phyloP scores from a whole-genome alignment of 2,329 filamentous ascomycete genomes.

The Mycosphaerella sp. region DNA sequence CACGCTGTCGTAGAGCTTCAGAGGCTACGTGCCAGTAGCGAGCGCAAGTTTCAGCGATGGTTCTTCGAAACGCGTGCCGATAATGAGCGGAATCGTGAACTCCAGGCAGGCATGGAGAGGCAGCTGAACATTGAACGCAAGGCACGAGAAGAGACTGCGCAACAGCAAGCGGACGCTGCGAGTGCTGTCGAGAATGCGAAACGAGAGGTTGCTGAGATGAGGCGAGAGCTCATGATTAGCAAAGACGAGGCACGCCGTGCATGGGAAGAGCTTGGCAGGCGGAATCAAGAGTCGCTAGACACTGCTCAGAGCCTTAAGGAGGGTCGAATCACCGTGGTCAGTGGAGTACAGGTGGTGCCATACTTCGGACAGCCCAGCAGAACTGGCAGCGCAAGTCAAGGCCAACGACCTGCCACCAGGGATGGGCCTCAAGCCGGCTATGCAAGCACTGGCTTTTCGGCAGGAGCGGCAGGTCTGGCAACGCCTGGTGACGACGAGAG shows the following conservation, averaged over 20 bases:
- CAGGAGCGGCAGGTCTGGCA: conserved; percentile 24
- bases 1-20: conserved; percentile 96
- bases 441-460: conserved; percentile 20
- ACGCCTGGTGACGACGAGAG: conserved; percentile 36
- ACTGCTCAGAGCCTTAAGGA: conserved; percentile 77
- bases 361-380: conserved; percentile 29
- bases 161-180: conserved; percentile 27
- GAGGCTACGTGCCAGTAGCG: conserved; percentile 84
- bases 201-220: conserved; percentile 68
- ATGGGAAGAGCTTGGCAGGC: conserved; percentile 92
- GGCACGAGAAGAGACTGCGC: conserved; percentile 59
- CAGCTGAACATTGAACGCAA: conserved; percentile 69
- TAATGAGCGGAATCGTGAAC: conserved; percentile 76
- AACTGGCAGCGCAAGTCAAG: conserved; percentile 40
- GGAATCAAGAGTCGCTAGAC: conserved; percentile 89
- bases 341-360: conserved; percentile 90
- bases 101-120: conserved; percentile 71
- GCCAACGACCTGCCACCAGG: conserved; percentile 33
- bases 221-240: conserved; percentile 85
- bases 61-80: conserved; percentile 92
- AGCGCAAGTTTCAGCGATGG: conserved; percentile 97
- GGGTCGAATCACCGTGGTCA: conserved; percentile 81
- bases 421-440: conserved; percentile 33
- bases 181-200: conserved; percentile 27
- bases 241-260: conserved; percentile 93